Evolutionary conservation across 1,284 basidiomycete species (phyloP), one percentile per base, ranked within the genome.

Genomic region (Trametes pubescens): DNA sequence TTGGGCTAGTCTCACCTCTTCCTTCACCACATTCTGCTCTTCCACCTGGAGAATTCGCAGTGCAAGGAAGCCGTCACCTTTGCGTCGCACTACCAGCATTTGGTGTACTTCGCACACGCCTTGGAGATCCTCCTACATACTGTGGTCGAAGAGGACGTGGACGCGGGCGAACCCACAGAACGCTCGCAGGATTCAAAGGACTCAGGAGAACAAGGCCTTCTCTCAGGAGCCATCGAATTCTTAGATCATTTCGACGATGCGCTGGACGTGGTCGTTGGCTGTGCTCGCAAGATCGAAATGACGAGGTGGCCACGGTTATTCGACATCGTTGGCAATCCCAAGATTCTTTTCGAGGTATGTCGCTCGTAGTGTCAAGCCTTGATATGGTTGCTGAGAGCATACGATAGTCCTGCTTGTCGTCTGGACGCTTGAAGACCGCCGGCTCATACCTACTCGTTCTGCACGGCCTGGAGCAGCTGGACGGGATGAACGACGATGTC

Each of bases 281-380:
- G 97, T 73, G 98, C 98, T 9, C 84, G 98, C 53, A 99, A 99
- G 81, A 99, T 96, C 4, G 98, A 99, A 77, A 88, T 97, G 72
- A 91, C 93, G 7, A 81, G 93, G 51, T 99, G 98, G 98, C 85
- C 85, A 38, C 85, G 90, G 63, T 80, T 99, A 26, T 99, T 99
- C 74, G 89, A 88, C 61, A 85, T 94, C 18, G 96, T 98, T 5
- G 98, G 98, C 1, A 91, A 90, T 69, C 97, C 98, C 0, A 90
- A 94, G 71, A 82, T 85, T 1, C 81, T 99, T n/a, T 98, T 98
- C 73, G 95, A 98, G 82, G 92, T 92, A 73, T 38, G 80, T 37
- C 16, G 9, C n/a, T 24, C 11, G 2, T 13, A 9, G 11, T 32
- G 2, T 4, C 1, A 6, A 26, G 21, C 22, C 18, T 16, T n/a